Evolutionary conservation across 73 alveolate genomes (phyloP), one percentile per base, ranked within the genome.

Genomic region (Paramecium octaurelia): DNA sequence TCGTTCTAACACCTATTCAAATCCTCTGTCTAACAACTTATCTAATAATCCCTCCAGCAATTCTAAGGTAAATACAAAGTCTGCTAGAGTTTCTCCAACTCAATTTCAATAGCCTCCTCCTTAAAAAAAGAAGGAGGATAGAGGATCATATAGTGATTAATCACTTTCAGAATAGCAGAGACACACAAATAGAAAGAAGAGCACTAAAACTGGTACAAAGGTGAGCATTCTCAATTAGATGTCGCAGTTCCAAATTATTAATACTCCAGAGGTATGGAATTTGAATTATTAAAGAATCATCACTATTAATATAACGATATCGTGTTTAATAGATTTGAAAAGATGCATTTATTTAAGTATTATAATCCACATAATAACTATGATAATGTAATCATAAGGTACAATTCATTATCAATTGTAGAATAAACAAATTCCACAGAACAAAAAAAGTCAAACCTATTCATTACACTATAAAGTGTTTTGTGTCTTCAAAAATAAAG

Each of bases 191-290:
- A 40, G 91, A 27, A 80, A 80, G 29, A 80, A 80, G 24, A 80
- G 91, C 23, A 80, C 91, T 24, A 80, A 80, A 46, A 80, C 91
- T 31, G 91, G 91, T 0, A 80, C 91, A 0, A 80, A 80, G 10
- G 91, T 80, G 48, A 80, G 91, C 44, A 80, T 80, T 14, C 46
- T 80, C 16, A 80, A 80, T 48, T 80, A 80, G 48, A 42, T 43
- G 73, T 80, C 91, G 4, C 11, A 48, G 38, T 80, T 80, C 27
- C 24, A 80, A 80, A 23, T 48, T 8, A 9, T 80, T 43, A 44
- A 80, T 24, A 80, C 91, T 31, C 76, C 75, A 10, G 91, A 80
- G 29, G 91, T 80, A 80, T 31, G 0, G 10, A 80, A 23, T 43
- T 43, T 44, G 31, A 46, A 18, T 18, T 80, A 21, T 16, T 14